Evolutionary conservation across 2,329 filamentous ascomycete species (phyloP), one percentile per base, ranked within the genome.

Genomic region (Hypoxylon sp.): DNA sequence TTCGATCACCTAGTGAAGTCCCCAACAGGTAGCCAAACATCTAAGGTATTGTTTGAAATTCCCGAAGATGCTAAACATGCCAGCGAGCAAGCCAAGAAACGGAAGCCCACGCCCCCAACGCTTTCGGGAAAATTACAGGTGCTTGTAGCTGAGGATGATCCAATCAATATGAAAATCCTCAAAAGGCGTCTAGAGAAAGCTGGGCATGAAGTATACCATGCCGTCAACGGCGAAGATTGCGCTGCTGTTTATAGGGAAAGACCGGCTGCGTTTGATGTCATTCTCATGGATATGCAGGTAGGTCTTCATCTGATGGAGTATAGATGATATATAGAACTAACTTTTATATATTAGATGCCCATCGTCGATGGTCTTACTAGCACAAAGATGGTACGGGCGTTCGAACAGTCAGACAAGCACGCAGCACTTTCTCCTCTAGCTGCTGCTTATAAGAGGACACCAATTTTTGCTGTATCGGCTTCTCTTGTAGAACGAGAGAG

Each of bases 241-340:
- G 91, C 92, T 5, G 84, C 85, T 55, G 85, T 89, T 3, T 95
- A 92, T 78, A 86, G 85, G 55, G 91, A 93, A 50, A 86, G 85
- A 56, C 84, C 90, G 0, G 79, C 79, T 27, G 81, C 82, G 22
- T 96, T 92, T 75, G 93, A 97, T 77, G 90, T 94, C 4, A 85
- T 97, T 53, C 84, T 97, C 69, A 97, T 97, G 94, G 94, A 97
- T 77, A 94, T 97, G 87, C 93, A 97, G 85, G 93, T 94, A 77
- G 80, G 88, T 80, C 27, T 17, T 50, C 71, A 66, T n/a, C 17
- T 31, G 4, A 48, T 30, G 17, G 55, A 33, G 30, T 37, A 27
- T 5, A 17, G 48, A 31, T n/a, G 17, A 11, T 42, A 31, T 8
- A 3, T 11, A 20, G 8, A 46, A 44, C 49, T 66, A 8, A 62